Percentiles rank a stretch among this genome's conserved stretches.
Conservation (phyloP, 2,329 filamentous ascomycete species). For the Ceratocystis ficicola region DNA sequence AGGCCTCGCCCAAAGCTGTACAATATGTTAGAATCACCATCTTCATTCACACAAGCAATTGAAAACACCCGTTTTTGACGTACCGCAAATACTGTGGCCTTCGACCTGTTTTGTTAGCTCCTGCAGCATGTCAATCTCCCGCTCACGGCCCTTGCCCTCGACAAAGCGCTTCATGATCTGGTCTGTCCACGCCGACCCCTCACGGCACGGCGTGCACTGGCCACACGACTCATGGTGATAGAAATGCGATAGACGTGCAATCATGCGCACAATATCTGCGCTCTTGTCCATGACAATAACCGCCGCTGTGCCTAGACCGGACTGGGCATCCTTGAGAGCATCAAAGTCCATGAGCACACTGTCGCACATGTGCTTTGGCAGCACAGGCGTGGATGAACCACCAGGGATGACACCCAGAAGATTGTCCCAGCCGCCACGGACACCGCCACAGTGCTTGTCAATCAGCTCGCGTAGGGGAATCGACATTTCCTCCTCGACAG, state of each 20-base stretch:
- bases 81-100: conserved; percentile 95
- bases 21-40: background rate
- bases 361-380: conserved; percentile 82
- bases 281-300: conserved; percentile 99
- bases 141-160: conserved; percentile 71
- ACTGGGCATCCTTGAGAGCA: conserved; percentile 92
- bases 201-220: conserved; percentile 98
- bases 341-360: conserved; percentile 99
- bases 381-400: conserved; percentile 89
- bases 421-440: conserved; percentile 96
- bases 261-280: conserved; percentile 87
- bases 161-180: conserved; percentile 98
- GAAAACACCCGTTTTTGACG: conserved; percentile 28
- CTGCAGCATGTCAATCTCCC: conserved; percentile 99
- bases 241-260: conserved; percentile 85
- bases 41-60: background rate
- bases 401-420: conserved; percentile 89
- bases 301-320: conserved; percentile 89
- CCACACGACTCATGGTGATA: conserved; percentile 98
- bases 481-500: conserved; percentile 98
- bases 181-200: conserved; percentile 97
- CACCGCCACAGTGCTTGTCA: conserved; percentile 95
- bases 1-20: conserved; percentile 81
- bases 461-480: conserved; percentile 93
- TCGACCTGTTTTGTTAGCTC: conserved; percentile 99